Evolutionary conservation across 1,139 yeast species (phyloP), one percentile per base, ranked within the genome.

Genomic region (Meyerozyma sp.): DNA sequence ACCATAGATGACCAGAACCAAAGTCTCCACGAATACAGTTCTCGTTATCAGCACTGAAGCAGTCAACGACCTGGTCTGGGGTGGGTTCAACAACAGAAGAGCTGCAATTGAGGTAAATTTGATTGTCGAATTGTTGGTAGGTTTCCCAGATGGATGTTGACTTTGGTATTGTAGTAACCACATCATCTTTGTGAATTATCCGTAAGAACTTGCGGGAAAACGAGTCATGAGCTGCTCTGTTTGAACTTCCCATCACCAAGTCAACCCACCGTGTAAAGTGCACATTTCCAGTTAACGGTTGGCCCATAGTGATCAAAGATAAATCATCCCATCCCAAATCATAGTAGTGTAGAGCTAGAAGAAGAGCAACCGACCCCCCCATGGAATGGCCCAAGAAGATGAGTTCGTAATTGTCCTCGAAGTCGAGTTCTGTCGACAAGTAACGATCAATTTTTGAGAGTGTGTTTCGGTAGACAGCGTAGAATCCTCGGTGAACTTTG

Each of bases 341-440:
- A 14, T 66, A 53, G 40, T 66, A 65, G 44, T 69, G 68, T 20
- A 75, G 54, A 0, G 71, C 68, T 11, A 75, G 50, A 1, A 77
- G 52, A 3, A 71, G 50, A 0, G 75, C 73, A 8, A 76, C 62
- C 2, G 79, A 68, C 7, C 81, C 82, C 1, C 82, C 82, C 49
- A 76, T 50, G 0, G 81, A 76, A 51, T 77, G 82, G 1, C 82
- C 82, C 51, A 75, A 53, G 6, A 77, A 58, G 1, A 62, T 41
- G 2, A 77, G 48, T 46, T 70, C 68, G 43, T 67, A 67, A 39
- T 63, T 56, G 6, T 63, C 62, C 11, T 45, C 47, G 25, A 42
- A 42, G 26, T 18, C 13, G 36, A 40, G 50, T 43, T 66, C 70
- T 5, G 48, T 35, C 9, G 57, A 58, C 13, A 74, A 42, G 3